Base-by-base conservation (phyloP, 73 alveolate species). In the Paramecium bursaria region DNA sequence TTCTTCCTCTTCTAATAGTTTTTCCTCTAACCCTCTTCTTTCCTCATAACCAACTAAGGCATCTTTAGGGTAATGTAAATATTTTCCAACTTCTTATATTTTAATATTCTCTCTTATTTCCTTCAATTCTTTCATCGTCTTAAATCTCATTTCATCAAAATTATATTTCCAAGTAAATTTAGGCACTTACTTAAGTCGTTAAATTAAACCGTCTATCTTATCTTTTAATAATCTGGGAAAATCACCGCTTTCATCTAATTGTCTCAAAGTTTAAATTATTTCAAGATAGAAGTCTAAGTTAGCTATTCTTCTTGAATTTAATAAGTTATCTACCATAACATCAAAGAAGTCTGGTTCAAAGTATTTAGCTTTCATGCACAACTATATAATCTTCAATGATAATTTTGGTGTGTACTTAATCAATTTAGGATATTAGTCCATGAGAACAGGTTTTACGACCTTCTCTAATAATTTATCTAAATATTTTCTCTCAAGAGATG, bases 271-370 rank as follows among this genome's bases (percentile, higher is more conserved):
- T 6, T 30, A 5, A 17, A 27, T 2, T 31, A 61, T 17, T 61
- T 61, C n/a, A 27, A 30, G 48, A 14, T 17, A 61, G 9, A n/a
- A 21, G 14, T 31, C 49, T 61, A 61, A 61, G 15, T 44, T 61
- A 15, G 51, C 14, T 15, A 61, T 61, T 61, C 39, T 61, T 27
- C 19, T 3, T 30, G 19, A 61, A n/a, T 44, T 33, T 27, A 61
- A 30, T 30, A 61, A 30, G 11, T 31, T 44, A 15, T 67, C 21
- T 10, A 67, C 53, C 6, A 67, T n/a, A 15, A 15, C 17, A 67
- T 67, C 82, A 67, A 67, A 67, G 9, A 67, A 15, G 2, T 67
- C 82, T 19, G 53, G 46, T 7, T 67, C 82, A 17, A 67, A 67
- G 44, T 67, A 67, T n/a, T 67, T 33, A 4, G 82, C 82, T 11